Base-by-base conservation (phyloP, 148 eudicot genomes). In the Beta vulgaris region DNA sequence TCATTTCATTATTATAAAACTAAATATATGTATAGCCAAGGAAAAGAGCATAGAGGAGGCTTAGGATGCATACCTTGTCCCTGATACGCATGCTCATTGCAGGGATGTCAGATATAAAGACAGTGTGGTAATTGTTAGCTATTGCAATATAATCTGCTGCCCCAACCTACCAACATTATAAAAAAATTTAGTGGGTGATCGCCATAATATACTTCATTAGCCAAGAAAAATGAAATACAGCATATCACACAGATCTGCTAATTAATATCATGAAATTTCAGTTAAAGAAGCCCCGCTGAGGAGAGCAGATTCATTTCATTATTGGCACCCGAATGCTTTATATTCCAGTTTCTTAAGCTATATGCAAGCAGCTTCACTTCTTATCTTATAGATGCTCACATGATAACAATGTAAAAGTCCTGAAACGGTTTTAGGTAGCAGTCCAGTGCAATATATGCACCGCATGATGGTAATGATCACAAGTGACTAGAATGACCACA, bases 101-200 rank as follows among this genome's bases (percentile, higher is more conserved):
- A 57, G 98, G 98, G 80, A 94, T 85, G 78, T 82, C 91, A 25
- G 91, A 84, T 49, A 94, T 84, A 75, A 94, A 94, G 71, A 94
- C 89, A 26, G 98, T 94, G 76, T 94, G 98, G 82, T 83, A 92
- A 74, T 86, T 86, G 73, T 88, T 92, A 49, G 98, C 96, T 63
- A 94, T 62, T 46, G 98, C 96, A 75, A 94, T 91, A 63, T 94
- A 94, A 80, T 94, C 98, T 67, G 98, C 98, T 25, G 98, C 96
- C 62, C 98, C 98, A 69, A 92, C 85, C 98, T 94, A 84, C 70
- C 55, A 72, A 16, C 66, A 73, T 28, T 29, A 73, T 49, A 19
- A 28, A 36, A 42, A 58, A 14, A 25, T 8, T 23, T 37, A 34
- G 31, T 9, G 13, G 37, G 25, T 46, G 57, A 26, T 55, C 42